Evolutionary conservation across 805 yeast genomes (phyloP), one percentile per base, ranked within the genome.

Genomic region (Trichomonascus vanleenenianus): DNA sequence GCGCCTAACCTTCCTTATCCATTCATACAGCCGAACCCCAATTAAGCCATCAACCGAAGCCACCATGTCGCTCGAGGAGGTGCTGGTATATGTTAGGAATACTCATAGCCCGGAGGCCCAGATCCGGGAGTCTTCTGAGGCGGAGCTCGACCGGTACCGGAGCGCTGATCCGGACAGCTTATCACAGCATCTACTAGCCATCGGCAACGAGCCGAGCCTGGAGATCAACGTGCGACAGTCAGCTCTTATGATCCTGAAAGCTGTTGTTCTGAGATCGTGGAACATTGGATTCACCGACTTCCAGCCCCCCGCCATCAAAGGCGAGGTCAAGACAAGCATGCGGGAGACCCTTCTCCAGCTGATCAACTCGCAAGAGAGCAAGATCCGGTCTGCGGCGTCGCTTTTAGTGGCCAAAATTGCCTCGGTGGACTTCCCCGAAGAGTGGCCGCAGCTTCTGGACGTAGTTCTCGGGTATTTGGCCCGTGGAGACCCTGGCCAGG

Each of bases 351-450:
- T 88, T 31, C 49, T 89, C 36, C 50, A 59, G 2, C 60, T 85
- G 27, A 67, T 77, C 15, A 69, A 68, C 5, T 62, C 70, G 2
- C 64, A 70, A 1, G 74, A 75, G 50, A 68, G 83, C 8, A 85
- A 82, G 55, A 67, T 89, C 12, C 71, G 86, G 48, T 74, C 72
- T 27, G 74, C 84, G 42, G 76, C 84, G 1, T 79, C 89, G 1
- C 81, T 85, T 52, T 81, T 85, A 12, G 75, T 88, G 14, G 84
- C 84, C 3, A 94, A 85, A 56, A 85, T 91, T 12, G 87, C 95
- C 0, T 83, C 84, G 2, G 84, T 81, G 1, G 98, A 91, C 58
- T 91, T 77, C 57, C 98, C 98, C 0, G 97, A 93, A 58, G 95
- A 87, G 59, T 91, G 97, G 97, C 95, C 97, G 0, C 73, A 71